Base-by-base conservation (phyloP, 1,139 yeast species). In the Saccharomyces hybrid region DNA sequence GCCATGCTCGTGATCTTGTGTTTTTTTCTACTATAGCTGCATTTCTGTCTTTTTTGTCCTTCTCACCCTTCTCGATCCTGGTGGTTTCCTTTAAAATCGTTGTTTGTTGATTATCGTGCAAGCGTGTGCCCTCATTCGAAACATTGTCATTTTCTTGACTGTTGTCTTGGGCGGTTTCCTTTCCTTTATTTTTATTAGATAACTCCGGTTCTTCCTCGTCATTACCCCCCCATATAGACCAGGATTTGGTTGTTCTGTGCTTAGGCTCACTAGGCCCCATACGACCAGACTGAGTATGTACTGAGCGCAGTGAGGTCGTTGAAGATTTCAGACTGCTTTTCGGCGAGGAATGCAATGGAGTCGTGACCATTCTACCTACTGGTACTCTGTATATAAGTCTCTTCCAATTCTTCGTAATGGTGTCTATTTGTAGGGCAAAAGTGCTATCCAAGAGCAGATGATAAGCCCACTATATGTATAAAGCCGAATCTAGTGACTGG, bases 1-100 rank as follows among this genome's bases (percentile, higher is more conserved):
- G 60, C 70, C 70, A 66, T 2, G 62, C 51, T 41, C 61, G 53
- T 27, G 55, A 56, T 31, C 55, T 55, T 9, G 49, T 49, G 0
- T 23, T 20, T 9, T 2, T 11, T 38, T 50, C 52, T 23, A 31
- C 32, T 14, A n/a, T 46, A 14, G 47, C 3, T 8, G 25, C 5
- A 14, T 14, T 38, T 16, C 13, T 13, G 11, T 26, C 16, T n/a
- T 5, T 14, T 13, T 41, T 23, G 13, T 23, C 13, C n/a, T 9
- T 26, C 23, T n/a, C 20, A 14, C 14, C 38, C 47, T 25, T 25
- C 23, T 29, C 29, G 13, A 27, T 41, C 11, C 41, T 29, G 26
- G 25, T 9, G 5, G 44, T 38, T 38, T 38, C 44, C 9, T 16
- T 20, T 4, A 38, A 9, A 23, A 38, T 38, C 44, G 25, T 38